These are phyloP conservation scores for Pseudoneurospora amorphoporcata DNA, from an alignment of 495 filamentous ascomycete species.

Conservation along the genomic window DNA sequence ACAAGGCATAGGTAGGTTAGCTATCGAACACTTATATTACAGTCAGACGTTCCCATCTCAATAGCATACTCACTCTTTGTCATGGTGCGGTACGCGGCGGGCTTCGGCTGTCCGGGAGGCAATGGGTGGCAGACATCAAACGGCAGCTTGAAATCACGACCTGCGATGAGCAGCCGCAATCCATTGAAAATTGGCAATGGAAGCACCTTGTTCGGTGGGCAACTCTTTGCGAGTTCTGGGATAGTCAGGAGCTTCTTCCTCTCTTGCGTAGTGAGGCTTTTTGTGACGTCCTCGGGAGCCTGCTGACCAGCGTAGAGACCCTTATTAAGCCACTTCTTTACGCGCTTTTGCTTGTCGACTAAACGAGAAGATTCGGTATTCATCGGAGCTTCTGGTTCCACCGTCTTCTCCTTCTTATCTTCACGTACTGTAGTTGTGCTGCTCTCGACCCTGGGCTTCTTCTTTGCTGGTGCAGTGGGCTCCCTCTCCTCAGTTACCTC, in stretches of 20 bases:
- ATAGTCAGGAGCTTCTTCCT: conserved; percentile 49
- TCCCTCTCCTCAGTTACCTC: conserved; percentile 16
- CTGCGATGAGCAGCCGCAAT: conserved; percentile 47
- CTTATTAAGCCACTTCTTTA: conserved; percentile 67
- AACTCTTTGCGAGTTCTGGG: conserved; percentile 33
- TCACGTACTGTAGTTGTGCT: not conserved
- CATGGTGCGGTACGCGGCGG: conserved; percentile 79
- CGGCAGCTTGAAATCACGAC: conserved; percentile 76
- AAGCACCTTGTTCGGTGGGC: conserved; percentile 32
- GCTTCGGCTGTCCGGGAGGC: conserved; percentile 76
- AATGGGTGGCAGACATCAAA: conserved; percentile 83
- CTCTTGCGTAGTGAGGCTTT: conserved; percentile 46
- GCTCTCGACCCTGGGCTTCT: conserved; percentile 31
- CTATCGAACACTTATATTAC: not conserved
- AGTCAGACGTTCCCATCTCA: not conserved
- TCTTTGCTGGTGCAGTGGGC: conserved; percentile 25
- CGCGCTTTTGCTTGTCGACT: conserved; percentile 32
- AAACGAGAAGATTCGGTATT: conserved; percentile 28
- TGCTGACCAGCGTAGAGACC: conserved; percentile 89
- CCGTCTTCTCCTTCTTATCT: conserved; percentile 9
- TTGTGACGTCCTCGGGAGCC: conserved; percentile 44
- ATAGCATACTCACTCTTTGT: conserved; percentile 58
- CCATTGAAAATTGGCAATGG: conserved; percentile 35
- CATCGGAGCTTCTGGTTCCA: conserved; percentile 34
- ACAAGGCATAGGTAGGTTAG: conserved; percentile 2